These are phyloP conservation scores for Trichoderma breve DNA, from an alignment of 2,329 filamentous ascomycete species.

Conservation along the genomic window DNA sequence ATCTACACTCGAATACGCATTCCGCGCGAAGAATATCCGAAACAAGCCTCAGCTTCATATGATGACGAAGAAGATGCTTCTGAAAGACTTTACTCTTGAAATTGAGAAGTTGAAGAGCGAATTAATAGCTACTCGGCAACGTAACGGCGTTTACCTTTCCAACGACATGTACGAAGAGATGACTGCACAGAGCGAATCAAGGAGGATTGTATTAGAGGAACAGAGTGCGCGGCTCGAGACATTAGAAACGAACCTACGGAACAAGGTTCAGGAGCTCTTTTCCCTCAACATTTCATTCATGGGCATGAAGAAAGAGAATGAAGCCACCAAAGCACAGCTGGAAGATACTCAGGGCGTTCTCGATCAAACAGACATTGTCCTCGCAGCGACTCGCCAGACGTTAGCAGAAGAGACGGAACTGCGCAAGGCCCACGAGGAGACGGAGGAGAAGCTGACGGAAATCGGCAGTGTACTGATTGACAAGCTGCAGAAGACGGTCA, in stretches of 20 bases:
- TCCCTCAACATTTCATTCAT: constrained; percentile 83
- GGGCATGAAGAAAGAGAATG: constrained; percentile 84
- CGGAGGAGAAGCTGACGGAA: constrained; percentile 71
- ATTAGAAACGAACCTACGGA: constrained; percentile 83
- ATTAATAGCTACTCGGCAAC: constrained; percentile 84
- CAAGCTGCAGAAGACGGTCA: constrained; percentile 73
- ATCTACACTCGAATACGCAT: constrained; percentile 95
- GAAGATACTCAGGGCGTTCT: constrained; percentile 79
- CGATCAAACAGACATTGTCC: constrained; percentile 82
- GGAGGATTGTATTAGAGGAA: constrained; percentile 87
- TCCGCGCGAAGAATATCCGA: constrained; percentile 95
- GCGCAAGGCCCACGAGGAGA: constrained; percentile 80
- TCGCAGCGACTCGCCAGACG: constrained; percentile 71
- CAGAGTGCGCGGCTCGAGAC: constrained; percentile 89
- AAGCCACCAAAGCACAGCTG: constrained; percentile 67
- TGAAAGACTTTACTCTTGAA: constrained; percentile 85
- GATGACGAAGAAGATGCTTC: constrained; percentile 87
- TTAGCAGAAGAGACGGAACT: constrained; percentile 77
- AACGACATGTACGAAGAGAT: constrained; percentile 89
- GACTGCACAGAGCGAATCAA: constrained; percentile 86
- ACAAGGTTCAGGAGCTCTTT: constrained; percentile 92
- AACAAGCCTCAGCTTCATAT: constrained; percentile 97
- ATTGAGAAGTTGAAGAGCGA: constrained; percentile 95
- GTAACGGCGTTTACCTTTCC: constrained; percentile 92
- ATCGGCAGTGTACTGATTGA: constrained; percentile 75